Base-by-base conservation (phyloP, 2,329 filamentous ascomycete genomes). In the Emmonsia crescens region DNA sequence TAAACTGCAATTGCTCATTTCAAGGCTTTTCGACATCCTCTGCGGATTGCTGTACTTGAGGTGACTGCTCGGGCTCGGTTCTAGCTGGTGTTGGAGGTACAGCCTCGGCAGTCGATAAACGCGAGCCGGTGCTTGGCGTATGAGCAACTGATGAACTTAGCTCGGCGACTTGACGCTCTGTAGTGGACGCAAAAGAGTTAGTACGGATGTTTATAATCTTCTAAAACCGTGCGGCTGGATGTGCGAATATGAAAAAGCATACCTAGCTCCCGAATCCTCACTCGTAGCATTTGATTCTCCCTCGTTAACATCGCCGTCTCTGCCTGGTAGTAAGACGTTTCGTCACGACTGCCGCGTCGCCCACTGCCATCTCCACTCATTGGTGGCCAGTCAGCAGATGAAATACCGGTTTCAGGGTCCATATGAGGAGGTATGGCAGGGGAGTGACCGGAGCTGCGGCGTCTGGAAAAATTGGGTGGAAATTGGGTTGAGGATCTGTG, bases 261-360 rank as follows among this genome's bases (percentile, higher is more conserved):
- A 78, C 76, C 77, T 63, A 80, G 67, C 62, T 80, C 78, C 42
- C 77, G 73, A 58, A 80, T 79, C 14, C 78, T 71, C 64, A 75
- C 71, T 27, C 75, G 74, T 44, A 80, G 69, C 71, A 80, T 78
- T 63, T 78, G 76, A 60, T 80, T 80, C 62, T 80, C 78, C 48
- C 78, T 71, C 10, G 72, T 73, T 36, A 80, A 66, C 65, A 73
- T 78, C 33, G 75, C 72, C 9, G 77, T 77, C 64, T 80, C 78
- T 24, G 78, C 76, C 65, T 80, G 78, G 63, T 78, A 79, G 64
- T 73, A 80, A 19, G 77, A 73, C 59, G 69, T 72, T 60, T 80
- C 78, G 61, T 80, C 78, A 55, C 77, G 71, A 64, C 77, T 77
- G 40, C 75, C 71, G 51, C 76, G 66, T 57, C 72, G 69, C 59